Evolutionary conservation across 805 yeast genomes (phyloP), one percentile per base, ranked within the genome.

Genomic region (Lachancea kluyveri): DNA sequence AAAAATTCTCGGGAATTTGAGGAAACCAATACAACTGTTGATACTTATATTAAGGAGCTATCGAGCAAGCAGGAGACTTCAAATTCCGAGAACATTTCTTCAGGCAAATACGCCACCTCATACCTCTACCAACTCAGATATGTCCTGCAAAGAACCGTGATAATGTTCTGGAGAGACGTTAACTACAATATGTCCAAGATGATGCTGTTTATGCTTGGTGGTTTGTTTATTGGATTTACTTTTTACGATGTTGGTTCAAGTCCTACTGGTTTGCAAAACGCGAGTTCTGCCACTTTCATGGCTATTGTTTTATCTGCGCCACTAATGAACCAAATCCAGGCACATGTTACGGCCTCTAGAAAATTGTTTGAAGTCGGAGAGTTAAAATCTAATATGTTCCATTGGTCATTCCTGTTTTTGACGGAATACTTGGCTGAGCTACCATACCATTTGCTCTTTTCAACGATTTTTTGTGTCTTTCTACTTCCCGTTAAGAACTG

Each of bases 301-400:
- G 63, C 79, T 28, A 63, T 76, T 47, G 68, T 77, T 36, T 50
- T 72, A 32, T 62, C 74, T 32, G 72, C 73, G n/a, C 77, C 83
- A 3, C 40, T 40, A 43, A 41, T 72, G 43, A 75, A 79, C 47
- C 85, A 79, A 56, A 68, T 75, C 33, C 81, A 77, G 48, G 76
- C 69, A 14, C 67, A 69, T 35, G 79, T 79, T 16, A 65, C 72
- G 26, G 62, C 59, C 12, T 65, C 77, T 13, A 68, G 87, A 47
- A 79, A 74, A 35, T 52, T 79, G 24, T 81, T 60, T 48, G 88
- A 80, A 54, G 82, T 72, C 9, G 68, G 90, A 48, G 90, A 81
- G 50, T 65, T 74, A 13, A 70, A 76, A 37, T 76, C 84, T 4
- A 79, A 79, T 48, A 81, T 83, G 24, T 81, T 75, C 62, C 80